Conservation (phyloP, 768 basidiomycete genomes). For the Auricularia sp. region DNA sequence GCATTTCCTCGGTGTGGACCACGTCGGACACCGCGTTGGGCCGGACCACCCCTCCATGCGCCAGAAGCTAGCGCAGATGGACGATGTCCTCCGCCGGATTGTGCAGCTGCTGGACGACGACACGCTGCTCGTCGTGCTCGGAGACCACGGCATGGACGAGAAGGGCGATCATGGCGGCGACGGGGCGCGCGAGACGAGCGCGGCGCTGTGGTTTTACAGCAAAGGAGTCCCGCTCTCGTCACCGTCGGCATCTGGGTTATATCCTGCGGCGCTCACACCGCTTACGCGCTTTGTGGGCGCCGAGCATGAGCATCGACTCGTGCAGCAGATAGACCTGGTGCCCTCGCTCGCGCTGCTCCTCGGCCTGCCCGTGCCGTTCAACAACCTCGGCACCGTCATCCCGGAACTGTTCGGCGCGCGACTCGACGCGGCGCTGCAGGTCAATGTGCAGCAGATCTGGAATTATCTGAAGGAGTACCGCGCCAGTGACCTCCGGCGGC, state of each 20-base stretch:
- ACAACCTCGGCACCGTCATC: slow-evolving; percentile 84
- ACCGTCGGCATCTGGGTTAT: slow-evolving; percentile 2
- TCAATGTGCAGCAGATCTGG: slow-evolving; percentile 69
- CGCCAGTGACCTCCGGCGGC: slow-evolving; percentile 48
- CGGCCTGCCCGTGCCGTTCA: slow-evolving; percentile 90
- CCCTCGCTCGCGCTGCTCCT: slow-evolving; percentile 82
- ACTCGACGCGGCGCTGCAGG: slow-evolving; percentile 49
- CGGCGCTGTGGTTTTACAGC: slow-evolving; percentile 88
- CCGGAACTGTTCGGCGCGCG: slow-evolving; percentile 75
- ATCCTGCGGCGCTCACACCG: neutral
- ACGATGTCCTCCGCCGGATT: slow-evolving; percentile 60
- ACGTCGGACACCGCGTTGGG: slow-evolving; percentile 90
- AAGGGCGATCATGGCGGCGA: slow-evolving; percentile 96
- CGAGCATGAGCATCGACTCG: slow-evolving; percentile 35
- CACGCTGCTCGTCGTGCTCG: slow-evolving; percentile 82
- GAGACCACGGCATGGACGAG: slow-evolving; percentile 96
- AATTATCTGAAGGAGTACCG: slow-evolving; percentile 72
- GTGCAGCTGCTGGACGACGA: slow-evolving; percentile 66
- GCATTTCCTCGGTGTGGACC: slow-evolving; percentile 93
- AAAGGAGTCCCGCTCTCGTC: slow-evolving; percentile 47
- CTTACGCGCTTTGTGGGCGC: slow-evolving; percentile 12
- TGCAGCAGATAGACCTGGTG: slow-evolving; percentile 91
- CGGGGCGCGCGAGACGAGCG: slow-evolving; percentile 68
- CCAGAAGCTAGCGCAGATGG: slow-evolving; percentile 81
- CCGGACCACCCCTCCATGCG: slow-evolving; percentile 82